Conservation (phyloP, 1,284 basidiomycete species). For the Trichosporon sp. region DNA sequence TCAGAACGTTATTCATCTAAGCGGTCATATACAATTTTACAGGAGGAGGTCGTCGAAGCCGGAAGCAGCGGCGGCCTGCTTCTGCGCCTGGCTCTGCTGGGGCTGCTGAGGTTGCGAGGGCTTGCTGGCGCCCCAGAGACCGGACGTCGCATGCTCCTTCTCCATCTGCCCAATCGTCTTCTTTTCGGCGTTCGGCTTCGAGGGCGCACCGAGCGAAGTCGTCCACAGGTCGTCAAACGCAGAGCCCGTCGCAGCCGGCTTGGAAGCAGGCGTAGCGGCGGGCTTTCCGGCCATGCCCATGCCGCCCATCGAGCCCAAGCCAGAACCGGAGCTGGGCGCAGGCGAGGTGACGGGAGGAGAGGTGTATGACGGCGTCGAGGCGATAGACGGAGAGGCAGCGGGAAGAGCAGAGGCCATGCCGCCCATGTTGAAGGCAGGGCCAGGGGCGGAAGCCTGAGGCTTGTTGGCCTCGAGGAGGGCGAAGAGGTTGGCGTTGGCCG, state of each 20-base stretch:
- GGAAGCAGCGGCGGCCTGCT: slow-evolving; percentile 29
- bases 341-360: neutral
- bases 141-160: slow-evolving; percentile 76
- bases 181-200: slow-evolving; percentile 39
- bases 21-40: slow-evolving; percentile 24
- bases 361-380: slow-evolving; percentile 25
- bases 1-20: slow-evolving; percentile 14
- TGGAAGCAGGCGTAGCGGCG: slow-evolving; percentile 26
- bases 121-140: slow-evolving; percentile 65
- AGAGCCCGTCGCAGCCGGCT: slow-evolving; percentile 27
- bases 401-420: slow-evolving; percentile 29
- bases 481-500: slow-evolving; percentile 58
- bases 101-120: neutral
- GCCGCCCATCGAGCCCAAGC: slow-evolving; percentile 5
- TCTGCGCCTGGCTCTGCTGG: slow-evolving; percentile 23
- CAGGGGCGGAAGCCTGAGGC: slow-evolving; percentile 33
- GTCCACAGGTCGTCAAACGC: slow-evolving; percentile 89
- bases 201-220: slow-evolving; percentile 64
- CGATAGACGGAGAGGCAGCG: slow-evolving; percentile 33
- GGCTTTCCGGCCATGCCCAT: slow-evolving; percentile 24
- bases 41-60: slow-evolving; percentile 42
- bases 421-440: slow-evolving; percentile 8
- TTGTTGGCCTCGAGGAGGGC: slow-evolving; percentile 58
- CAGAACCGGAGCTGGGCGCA: slow-evolving; percentile 28
- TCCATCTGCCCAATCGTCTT: slow-evolving; percentile 87